Conservation (phyloP, 1,284 basidiomycete genomes). For the Austroboletus novae-zelandiae region DNA sequence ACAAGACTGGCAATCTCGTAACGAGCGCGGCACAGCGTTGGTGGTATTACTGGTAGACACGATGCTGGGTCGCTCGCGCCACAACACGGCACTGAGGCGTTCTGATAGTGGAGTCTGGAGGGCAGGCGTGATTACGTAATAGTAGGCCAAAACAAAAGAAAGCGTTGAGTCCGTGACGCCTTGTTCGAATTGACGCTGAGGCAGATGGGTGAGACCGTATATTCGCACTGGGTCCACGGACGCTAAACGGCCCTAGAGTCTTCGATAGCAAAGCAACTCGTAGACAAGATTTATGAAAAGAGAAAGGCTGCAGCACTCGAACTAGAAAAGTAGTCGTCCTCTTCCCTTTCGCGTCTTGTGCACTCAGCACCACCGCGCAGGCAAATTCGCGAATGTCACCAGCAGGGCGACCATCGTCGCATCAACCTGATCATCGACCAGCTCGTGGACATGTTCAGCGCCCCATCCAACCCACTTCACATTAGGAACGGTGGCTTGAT, state of each 20-base stretch:
- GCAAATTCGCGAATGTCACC: conserved; percentile 85
- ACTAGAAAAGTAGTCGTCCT: conserved; percentile 76
- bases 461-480: conserved; percentile 78
- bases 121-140: no score
- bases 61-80: no score
- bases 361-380: conserved; percentile 36
- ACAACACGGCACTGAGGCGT: no score
- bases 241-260: conserved; percentile 45
- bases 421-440: conserved; percentile 93
- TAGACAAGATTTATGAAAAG: conserved; percentile 93
- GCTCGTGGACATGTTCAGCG: conserved; percentile 89
- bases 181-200: no score
- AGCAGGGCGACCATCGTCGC: conserved; percentile 75
- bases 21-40: no score
- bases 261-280: conserved; percentile 68
- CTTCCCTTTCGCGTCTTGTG: conserved; percentile 6
- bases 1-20: no score
- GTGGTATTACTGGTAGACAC: no score
- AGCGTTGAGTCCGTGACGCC: no score
- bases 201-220: conserved; percentile 18
- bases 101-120: no score
- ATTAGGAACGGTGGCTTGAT: conserved; percentile 95
- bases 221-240: not conserved
- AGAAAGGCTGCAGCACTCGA: conserved; percentile 95
- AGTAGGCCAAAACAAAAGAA: no score